Evolutionary conservation across 441 rosid genomes (phyloP), one percentile per base, ranked within the genome.

Genomic region (Populus trichocarpa): DNA sequence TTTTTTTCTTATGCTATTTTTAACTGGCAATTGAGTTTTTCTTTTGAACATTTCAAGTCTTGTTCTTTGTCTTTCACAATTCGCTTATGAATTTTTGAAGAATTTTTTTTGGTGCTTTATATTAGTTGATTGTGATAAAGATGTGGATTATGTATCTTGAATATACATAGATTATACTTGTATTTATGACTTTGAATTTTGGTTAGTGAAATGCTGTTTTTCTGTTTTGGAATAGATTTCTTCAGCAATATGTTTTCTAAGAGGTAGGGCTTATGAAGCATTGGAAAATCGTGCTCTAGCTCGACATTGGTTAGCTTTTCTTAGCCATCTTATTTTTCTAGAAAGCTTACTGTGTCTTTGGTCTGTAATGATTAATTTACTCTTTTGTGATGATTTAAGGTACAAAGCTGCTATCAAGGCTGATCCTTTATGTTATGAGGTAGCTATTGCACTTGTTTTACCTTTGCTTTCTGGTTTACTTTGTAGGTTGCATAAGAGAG

Each of bases 371-470:
- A 70, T 72, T 18, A 70, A 26, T 65, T 57, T 84, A 59, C 53
- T 57, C 57, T 75, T 46, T 73, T n/a, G n/a, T 78, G 73, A 64
- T 83, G 77, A 67, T 83, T 77, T 69, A 77, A 95, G 99, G 99
- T 93, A 92, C 83, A 92, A 93, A 90, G 97, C 97, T 75, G 98
- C 99, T 79, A 84, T 96, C 75, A 96, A 90, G 86, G 97, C 98
- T 72, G 98, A 96, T 86, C 97, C 99, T 67, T 86, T 93, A 74
- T 93, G 99, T 83, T 92, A 92, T 75, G 99, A 96, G 98, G 99
- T 96, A 93, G 26, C 28, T 53, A 65, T 65, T 74, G 78, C 74
- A 74, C 25, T 57, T 26, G 12, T 20, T 76, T 25, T 71, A 28
- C 42, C 66, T 13, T 75, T 65, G 14, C 79, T 76, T 10, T 71